phyloP scores from a whole-genome alignment of 257 asterid species.

The Salvia miltiorrhiza region DNA sequence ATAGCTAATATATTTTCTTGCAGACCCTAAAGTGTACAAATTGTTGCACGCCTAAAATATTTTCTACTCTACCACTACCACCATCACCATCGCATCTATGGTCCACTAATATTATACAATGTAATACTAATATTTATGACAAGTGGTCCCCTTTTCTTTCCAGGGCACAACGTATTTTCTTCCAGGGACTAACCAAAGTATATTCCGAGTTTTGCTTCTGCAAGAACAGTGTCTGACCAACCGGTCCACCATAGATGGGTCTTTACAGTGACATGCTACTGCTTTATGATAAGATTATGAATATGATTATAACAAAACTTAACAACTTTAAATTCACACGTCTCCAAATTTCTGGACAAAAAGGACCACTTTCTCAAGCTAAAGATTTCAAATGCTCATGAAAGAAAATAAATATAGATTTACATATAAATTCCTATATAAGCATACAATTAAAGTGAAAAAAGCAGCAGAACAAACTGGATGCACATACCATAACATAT shows the following conservation, averaged over 20 bases:
- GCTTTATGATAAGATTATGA: not conserved
- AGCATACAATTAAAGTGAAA: not conserved
- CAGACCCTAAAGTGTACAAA: not conserved
- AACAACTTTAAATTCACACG: not conserved
- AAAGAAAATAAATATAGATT: not conserved
- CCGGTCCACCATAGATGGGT: not conserved
- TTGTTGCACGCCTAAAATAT: not conserved
- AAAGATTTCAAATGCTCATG: not conserved
- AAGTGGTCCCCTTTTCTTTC: no score
- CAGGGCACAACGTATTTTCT: not conserved
- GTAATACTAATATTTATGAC: not conserved
- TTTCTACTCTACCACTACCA: not conserved
- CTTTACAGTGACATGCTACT: not conserved
- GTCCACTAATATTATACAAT: no score
- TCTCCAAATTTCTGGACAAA: not conserved
- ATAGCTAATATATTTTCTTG: no score
- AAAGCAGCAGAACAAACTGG: slow-evolving; percentile 2
- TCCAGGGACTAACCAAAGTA: not conserved
- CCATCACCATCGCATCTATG: no score
- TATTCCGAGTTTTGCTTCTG: not conserved
- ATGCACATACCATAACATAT: slow-evolving; percentile 53
- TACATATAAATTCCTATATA: not conserved
- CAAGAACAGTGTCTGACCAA: not conserved
- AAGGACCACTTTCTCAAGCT: not conserved
- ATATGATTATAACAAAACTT: no score